These are phyloP conservation scores for Starmerella gropengiesseri DNA, from an alignment of 805 yeast species.

Conservation along the genomic window DNA sequence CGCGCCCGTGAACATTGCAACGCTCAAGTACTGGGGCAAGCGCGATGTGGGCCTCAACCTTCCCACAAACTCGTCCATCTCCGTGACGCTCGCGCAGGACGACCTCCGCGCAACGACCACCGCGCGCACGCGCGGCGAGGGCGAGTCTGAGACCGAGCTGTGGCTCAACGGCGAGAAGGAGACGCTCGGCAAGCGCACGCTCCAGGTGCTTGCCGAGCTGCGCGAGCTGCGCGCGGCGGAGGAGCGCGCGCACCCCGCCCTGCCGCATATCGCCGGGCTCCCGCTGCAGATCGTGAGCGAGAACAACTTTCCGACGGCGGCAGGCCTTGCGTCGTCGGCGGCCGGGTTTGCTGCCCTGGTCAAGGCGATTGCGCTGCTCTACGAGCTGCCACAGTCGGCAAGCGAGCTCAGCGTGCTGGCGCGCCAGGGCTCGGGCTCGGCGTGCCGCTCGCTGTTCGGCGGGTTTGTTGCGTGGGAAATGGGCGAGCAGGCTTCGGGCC, in stretches of 20 bases:
- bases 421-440: constrained; percentile 96
- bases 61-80: constrained; percentile 93
- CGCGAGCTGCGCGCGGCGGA: constrained; percentile 52
- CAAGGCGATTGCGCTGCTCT: constrained; percentile 74
- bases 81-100: constrained; percentile 84
- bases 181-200: constrained; percentile 44
- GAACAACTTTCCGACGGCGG: constrained; percentile 98
- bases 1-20: constrained; percentile 98
- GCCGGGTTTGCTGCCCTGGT: constrained; percentile 98
- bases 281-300: constrained; percentile 75
- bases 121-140: constrained; percentile 54
- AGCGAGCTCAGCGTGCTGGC: constrained; percentile 88
- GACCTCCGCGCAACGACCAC: constrained; percentile 89
- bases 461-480: constrained; percentile 99
- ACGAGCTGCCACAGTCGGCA: constrained; percentile 69
- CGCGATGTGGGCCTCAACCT: constrained; percentile 78
- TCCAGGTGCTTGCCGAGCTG: constrained; percentile 63
- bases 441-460: constrained; percentile 93
- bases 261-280: constrained; percentile 43
- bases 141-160: constrained; percentile 47
- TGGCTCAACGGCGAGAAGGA: constrained; percentile 83
- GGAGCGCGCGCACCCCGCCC: constrained; percentile 43
- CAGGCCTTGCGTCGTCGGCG: constrained; percentile 95
- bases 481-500: constrained; percentile 70
- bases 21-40: constrained; percentile 98